Evolutionary conservation across 2,329 filamentous ascomycete genomes (phyloP).

Genomic region (Leptosphaerulina australis): DNA sequence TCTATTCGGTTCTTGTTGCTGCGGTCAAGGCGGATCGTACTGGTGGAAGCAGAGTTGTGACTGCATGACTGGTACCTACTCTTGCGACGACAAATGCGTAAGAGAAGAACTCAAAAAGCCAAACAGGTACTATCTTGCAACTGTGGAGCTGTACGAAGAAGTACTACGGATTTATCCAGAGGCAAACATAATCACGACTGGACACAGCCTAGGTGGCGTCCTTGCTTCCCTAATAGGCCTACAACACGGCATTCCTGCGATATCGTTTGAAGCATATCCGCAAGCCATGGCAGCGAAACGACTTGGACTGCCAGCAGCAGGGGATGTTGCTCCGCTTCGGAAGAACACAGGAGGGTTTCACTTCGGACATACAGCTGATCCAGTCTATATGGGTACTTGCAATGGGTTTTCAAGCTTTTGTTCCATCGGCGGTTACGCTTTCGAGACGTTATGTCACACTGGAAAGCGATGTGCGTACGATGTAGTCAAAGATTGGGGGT

Average conservation of each 20-base stretch:
- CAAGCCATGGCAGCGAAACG: constrained; percentile 45
- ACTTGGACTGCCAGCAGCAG: constrained; percentile 39
- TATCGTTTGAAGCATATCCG: constrained; percentile 46
- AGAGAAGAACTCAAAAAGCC: constrained; percentile 40
- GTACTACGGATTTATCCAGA: constrained; percentile 42
- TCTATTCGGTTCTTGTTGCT: constrained; percentile 46
- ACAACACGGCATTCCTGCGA: constrained; percentile 40
- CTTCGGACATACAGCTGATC: constrained; percentile 46
- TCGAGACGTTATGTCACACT: constrained; percentile 46
- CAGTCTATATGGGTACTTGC: constrained; percentile 47
- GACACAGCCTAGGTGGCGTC: constrained; percentile 45
- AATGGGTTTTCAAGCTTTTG: constrained; percentile 45
- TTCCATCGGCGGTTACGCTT: constrained; percentile 45
- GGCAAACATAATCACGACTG: constrained; percentile 44
- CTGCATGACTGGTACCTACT: constrained; percentile 44
- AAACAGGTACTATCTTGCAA: constrained; percentile 43
- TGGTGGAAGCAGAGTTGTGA: constrained; percentile 46
- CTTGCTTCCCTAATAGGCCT: constrained; percentile 45
- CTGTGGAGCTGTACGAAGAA: constrained; percentile 43
- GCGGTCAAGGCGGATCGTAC: constrained; percentile 45
- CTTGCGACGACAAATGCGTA: constrained; percentile 44
- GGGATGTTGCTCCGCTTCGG: constrained; percentile 38
- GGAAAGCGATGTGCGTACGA: constrained; percentile 46
- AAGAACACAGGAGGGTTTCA: constrained; percentile 46
- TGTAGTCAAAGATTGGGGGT: constrained; percentile 47